Evolutionary conservation across 768 basidiomycete genomes (phyloP).

Genomic region (Calocera viscosa): DNA sequence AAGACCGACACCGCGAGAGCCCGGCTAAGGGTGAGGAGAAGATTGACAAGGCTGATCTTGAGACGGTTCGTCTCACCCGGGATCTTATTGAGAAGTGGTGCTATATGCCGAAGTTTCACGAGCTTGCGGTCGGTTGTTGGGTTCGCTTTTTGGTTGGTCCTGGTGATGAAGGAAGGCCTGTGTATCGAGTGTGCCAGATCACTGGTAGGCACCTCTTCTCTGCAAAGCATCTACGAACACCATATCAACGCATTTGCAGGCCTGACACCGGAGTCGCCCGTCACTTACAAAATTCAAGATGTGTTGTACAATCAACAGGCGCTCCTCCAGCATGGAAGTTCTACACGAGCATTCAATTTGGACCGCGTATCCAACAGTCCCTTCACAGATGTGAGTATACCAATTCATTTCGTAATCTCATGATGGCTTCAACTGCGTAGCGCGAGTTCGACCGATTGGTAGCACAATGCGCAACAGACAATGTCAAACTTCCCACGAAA

Average conservation of each 20-base stretch:
- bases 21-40: slow-evolving; percentile 34
- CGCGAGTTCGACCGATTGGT: slow-evolving; percentile 58
- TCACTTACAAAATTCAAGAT: slow-evolving; percentile 63
- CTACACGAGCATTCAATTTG: slow-evolving; percentile 52
- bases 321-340: slow-evolving; percentile 65
- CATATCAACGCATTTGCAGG: slow-evolving; percentile 29
- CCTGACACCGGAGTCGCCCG: slow-evolving; percentile 40
- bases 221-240: slow-evolving; percentile 12
- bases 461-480: slow-evolving; percentile 36
- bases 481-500: slow-evolving; percentile 55
- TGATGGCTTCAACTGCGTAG: slow-evolving; percentile 28
- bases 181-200: slow-evolving; percentile 78
- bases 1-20: slow-evolving; percentile 41
- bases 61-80: slow-evolving; percentile 51
- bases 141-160: slow-evolving; percentile 71
- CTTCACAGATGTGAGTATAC: slow-evolving; percentile 45
- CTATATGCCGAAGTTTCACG: slow-evolving; percentile 72
- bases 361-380: slow-evolving; percentile 72
- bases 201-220: slow-evolving; percentile 40
- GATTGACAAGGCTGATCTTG: slow-evolving; percentile 45
- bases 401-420: neutral
- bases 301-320: slow-evolving; percentile 51
- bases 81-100: slow-evolving; percentile 58
- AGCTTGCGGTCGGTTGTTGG: slow-evolving; percentile 58
- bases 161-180: slow-evolving; percentile 39